Base-by-base conservation (phyloP, 345 rosid species). In the Heritiera littoralis region DNA sequence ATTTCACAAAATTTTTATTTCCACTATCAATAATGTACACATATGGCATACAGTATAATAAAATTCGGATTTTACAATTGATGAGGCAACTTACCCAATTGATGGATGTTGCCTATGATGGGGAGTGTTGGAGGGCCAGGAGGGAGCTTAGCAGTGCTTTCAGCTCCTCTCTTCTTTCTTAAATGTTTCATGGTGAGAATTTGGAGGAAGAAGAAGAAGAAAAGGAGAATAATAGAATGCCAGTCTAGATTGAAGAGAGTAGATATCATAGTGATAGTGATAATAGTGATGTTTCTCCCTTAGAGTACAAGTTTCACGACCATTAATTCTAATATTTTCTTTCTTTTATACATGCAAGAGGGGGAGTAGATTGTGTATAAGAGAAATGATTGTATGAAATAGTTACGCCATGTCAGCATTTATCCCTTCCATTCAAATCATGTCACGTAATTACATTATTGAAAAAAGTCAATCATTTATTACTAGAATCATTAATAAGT, bases 101-200 rank as follows among this genome's bases (percentile, higher is more conserved):
- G 79, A 59, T 77, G 63, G 18, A 77, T 10, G 79, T 77, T 77
- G 46, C 79, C 79, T 49, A 77, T 18, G 72, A 77, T 60, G 30
- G 79, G 79, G 6, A 77, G 79, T 13, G 13, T 66, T 32, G 72
- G 73, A 66, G 79, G 79, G 48, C 79, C 20, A 43, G 79, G 79
- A 66, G 79, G 73, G 23, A 65, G 63, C 15, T 14, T 55, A 38
- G 18, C 6, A 30, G 8, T 54, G 17, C 5, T 23, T 40, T 43
- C 5, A 28, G 0, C 14, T 8, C 3, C 15, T 70, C 20, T 67
- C 6, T 32, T 68, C 15, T 45, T 64, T 9, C 18, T 23, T 11
- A 55, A 41, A 43, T 40, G 48, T 15, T 40, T 15, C 7, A 66
- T 38, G 45, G 70, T 13, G 28, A 66, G 28, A 17, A 66, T 17